Percentiles rank a stretch among this genome's conserved stretches.
phyloP scores from a whole-genome alignment of 495 filamentous ascomycete genomes.

The Tuber brumale region DNA sequence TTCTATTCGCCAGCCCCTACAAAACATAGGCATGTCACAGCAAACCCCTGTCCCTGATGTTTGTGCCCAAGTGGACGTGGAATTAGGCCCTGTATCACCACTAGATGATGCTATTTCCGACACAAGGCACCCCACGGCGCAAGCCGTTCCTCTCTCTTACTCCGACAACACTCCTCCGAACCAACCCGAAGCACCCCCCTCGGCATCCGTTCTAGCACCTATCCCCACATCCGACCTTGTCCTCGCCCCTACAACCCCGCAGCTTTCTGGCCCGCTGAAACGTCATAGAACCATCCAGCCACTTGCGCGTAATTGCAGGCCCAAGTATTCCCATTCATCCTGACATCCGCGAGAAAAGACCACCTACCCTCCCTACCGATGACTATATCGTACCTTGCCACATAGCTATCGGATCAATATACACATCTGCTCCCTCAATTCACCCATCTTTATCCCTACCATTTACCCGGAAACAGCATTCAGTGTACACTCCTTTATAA shows the following conservation, averaged over 20 bases:
- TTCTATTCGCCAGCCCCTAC: background rate
- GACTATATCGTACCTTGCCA: background rate
- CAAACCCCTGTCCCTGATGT: background rate
- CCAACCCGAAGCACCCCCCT: background rate
- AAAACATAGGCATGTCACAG: background rate
- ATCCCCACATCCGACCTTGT: background rate
- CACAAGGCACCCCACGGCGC: background rate
- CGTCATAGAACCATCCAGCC: background rate
- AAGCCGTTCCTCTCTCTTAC: background rate
- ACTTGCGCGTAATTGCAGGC: background rate
- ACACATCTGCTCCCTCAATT: background rate
- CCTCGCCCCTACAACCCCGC: rapidly evolving
- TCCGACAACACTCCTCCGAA: background rate
- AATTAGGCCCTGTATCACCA: background rate
- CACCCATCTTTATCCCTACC: background rate
- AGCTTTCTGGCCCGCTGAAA: background rate
- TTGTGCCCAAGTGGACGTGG: background rate
- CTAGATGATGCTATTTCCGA: background rate
- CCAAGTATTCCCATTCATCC: background rate
- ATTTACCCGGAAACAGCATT: background rate
- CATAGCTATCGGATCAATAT: background rate
- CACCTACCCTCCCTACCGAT: rapidly evolving
- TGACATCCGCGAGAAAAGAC: background rate
- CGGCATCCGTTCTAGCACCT: background rate
- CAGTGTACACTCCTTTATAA: background rate